Conservation (phyloP, 2,329 filamentous ascomycete genomes). For the Incumbomyces delicatus region DNA sequence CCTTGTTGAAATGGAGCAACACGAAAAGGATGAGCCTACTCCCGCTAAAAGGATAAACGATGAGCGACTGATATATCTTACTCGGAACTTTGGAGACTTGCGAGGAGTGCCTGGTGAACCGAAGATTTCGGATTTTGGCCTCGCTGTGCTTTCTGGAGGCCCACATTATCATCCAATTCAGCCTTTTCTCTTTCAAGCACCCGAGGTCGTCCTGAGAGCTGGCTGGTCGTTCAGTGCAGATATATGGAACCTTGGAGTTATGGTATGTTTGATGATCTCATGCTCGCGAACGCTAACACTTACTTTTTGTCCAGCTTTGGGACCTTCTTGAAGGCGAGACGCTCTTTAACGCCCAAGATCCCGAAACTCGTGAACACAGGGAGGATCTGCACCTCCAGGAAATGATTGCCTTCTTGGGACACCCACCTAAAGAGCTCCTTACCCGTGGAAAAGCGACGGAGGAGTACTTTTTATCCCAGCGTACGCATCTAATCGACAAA, state of each 20-base stretch:
- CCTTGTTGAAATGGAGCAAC: not conserved
- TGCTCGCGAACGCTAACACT: too few species aligned
- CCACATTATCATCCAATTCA: constrained; percentile 37
- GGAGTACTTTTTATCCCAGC: constrained; percentile 17
- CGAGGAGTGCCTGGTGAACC: constrained; percentile 8
- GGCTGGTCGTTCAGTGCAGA: constrained; percentile 30
- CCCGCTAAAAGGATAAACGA: not conserved
- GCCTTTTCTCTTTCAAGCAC: constrained; percentile 31
- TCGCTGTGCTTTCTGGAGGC: constrained; percentile 27
- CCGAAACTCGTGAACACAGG: constrained; percentile 27
- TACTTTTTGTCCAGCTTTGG: constrained; percentile 21
- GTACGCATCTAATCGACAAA: not conserved
- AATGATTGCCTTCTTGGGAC: constrained; percentile 35
- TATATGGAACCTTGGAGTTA: constrained; percentile 33
- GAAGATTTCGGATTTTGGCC: constrained; percentile 30
- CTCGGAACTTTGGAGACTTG: not conserved
- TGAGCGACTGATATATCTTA: not conserved
- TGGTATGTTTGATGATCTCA: too few species aligned
- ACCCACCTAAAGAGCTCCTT: constrained; percentile 28
- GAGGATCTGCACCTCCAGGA: constrained; percentile 31
- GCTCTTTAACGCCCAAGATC: constrained; percentile 28
- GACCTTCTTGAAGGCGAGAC: constrained; percentile 30
- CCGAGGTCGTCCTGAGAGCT: constrained; percentile 31
- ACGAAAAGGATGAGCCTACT: not conserved
- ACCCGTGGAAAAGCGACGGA: constrained; percentile 24